Base-by-base conservation (phyloP, 805 yeast genomes). In the Candida broadrunensis region DNA sequence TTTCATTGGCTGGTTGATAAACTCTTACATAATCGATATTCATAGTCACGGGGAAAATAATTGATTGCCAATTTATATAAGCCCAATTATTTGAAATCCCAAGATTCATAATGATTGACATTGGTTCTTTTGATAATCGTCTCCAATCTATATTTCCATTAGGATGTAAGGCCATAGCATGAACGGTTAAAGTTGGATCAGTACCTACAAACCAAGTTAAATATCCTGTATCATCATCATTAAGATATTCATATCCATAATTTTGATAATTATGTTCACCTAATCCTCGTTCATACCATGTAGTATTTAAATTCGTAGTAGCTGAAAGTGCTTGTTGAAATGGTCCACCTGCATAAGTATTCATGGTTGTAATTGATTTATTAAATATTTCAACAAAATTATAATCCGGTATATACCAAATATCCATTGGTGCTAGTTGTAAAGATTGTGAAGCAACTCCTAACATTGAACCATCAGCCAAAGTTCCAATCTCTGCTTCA, bases 11-110 rank as follows among this genome's bases (percentile, higher is more conserved):
- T 2, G 96, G 96, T 67, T 91, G 99, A 63, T 93, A 91, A n/a
- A 91, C 56, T 53, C 99, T 80, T 25, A 91, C 95, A 54, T 85
- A 87, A 61, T 91, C 97, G 34, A 91, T 67, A 42, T 78, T 70
- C 81, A 90, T 71, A 1, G 77, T 73, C 12, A 77, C 77, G 2
- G 99, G 99, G 77, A 91, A 91, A 35, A 65, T 65, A 44, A 89
- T 69, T 4, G 81, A 70, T 33, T 81, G 79, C 97, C 97, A 91
- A 65, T 89, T 91, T 46, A 91, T 91, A 61, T 86, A 88, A 6
- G 93, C 87, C 98, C 98, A 91, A 45, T 81, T 85, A 54, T 83
- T 85, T 13, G 97, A 90, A 39, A 91, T 68, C 72, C 96, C 99
- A 66, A 91, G 65, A 61, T 91, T 91, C 72, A 91, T 56, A 49